Evolutionary conservation across 106 monocot genomes (phyloP), one percentile per base, ranked within the genome.

Genomic region (Amphibolis antarctica): DNA sequence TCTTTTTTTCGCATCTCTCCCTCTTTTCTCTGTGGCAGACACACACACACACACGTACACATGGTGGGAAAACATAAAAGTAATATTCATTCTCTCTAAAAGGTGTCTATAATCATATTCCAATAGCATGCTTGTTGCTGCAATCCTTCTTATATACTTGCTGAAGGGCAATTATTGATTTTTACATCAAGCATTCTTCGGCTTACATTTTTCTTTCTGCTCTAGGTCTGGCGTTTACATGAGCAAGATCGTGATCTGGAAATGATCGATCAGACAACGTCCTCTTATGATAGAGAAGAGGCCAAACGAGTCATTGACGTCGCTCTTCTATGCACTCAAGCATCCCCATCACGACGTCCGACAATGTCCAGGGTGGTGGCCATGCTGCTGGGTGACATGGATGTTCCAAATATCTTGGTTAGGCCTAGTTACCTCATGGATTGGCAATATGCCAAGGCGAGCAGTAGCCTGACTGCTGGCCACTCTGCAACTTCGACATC

Each of bases 311-410:
- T 71, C 13, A 76, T 92, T 18, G 78, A 78, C 12, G 67, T 92
- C 23, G 75, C 88, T 44, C 69, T 92, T 53, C 78, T 92, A 5
- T 92, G 92, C 80, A 92, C 82, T 1, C 92, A 92, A 31, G 75
- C 85, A 54, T 82, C 88, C 15, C 85, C 88, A 0, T 26, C 42
- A 56, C 75, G 78, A 22, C 77, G 92, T 10, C 92, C 88, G 3
- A 58, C 77, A 9, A 92, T 92, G 92, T 88, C 92, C 17, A 69
- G 88, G 30, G 85, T 76, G 52, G 88, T 92, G 44, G 81, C 88
- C 12, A 88, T 88, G 88, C 73, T 92, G 19, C 12, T 78, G 0
- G 88, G 92, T 25, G 92, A 92, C 51, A 31, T 67, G 0, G 92
- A 85, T 51, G 69, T 88, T 25, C 43, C 53, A 3, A 65, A 82